Evolutionary conservation across 2,329 filamentous ascomycete species (phyloP).

Genomic region (Didymella pomorum): DNA sequence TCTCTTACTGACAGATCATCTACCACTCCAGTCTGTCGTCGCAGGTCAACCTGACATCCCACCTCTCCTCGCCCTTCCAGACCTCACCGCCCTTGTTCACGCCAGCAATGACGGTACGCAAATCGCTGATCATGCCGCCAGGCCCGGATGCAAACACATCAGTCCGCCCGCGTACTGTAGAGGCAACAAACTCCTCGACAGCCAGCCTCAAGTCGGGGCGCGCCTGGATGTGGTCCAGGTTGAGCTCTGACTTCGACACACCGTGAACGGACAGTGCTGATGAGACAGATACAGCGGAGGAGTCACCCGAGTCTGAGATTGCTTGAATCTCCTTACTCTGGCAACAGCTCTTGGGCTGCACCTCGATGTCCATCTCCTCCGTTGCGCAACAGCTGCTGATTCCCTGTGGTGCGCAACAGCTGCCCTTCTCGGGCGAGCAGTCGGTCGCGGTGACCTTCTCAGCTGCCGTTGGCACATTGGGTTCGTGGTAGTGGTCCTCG

Average conservation of each 20-base stretch:
- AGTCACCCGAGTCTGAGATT: constrained; percentile 21
- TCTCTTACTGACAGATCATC: constrained; percentile 7
- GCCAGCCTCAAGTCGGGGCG: constrained; percentile 31
- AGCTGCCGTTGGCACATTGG: constrained; percentile 23
- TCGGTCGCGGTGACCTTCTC: constrained; percentile 32
- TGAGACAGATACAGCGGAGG: constrained; percentile 32
- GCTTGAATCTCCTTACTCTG: constrained; percentile 36
- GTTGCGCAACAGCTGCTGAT: constrained; percentile 6
- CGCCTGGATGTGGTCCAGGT: constrained; percentile 37
- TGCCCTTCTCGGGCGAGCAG: constrained; percentile 10
- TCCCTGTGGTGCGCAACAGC: constrained; percentile 8
- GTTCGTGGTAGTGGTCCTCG: constrained; percentile 30
- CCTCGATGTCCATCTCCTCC: constrained; percentile 7
- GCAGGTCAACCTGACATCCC: constrained; percentile 43
- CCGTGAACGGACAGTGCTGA: constrained; percentile 40
- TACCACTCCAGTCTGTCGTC: constrained; percentile 48
- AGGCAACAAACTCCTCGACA: constrained; percentile 37
- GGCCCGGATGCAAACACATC: constrained; percentile 47
- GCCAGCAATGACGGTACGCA: constrained; percentile 42
- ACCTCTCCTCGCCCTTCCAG: constrained; percentile 43
- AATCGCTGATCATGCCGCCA: constrained; percentile 44
- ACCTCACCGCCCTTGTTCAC: constrained; percentile 44
- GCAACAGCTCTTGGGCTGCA: constrained; percentile 18
- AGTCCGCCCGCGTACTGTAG: constrained; percentile 35
- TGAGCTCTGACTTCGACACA: constrained; percentile 39